phyloP scores from a whole-genome alignment of 2,329 filamentous ascomycete genomes.

The Calonectria montana region DNA sequence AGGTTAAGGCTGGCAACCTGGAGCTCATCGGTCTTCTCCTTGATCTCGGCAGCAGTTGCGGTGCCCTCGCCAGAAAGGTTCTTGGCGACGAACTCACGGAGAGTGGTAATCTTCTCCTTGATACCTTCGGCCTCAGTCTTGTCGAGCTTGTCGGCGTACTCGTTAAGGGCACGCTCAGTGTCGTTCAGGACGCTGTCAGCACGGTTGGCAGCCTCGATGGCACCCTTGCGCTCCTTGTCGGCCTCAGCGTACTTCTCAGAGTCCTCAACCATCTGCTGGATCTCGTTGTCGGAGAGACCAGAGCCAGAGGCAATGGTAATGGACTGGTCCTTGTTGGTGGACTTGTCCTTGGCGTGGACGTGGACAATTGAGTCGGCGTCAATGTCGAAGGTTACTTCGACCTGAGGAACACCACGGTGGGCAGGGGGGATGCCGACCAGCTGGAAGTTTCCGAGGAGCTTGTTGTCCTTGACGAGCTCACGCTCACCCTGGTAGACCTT shows the following conservation, averaged over 20 bases:
- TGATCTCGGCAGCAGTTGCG: constrained; percentile 90
- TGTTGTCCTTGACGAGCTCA: constrained; percentile 99
- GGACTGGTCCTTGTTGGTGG: constrained; percentile 98
- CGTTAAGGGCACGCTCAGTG: constrained; percentile 97
- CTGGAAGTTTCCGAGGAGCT: constrained; percentile 99
- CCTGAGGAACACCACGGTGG: constrained; percentile 94
- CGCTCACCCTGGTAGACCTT: constrained; percentile 99
- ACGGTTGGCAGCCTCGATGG: constrained; percentile 97
- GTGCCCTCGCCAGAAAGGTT: constrained; percentile 92
- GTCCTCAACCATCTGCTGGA: constrained; percentile 97
- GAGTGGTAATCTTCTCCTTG: constrained; percentile 88
- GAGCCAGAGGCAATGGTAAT: constrained; percentile 99
- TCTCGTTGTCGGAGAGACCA: constrained; percentile 93
- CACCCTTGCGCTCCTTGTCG: constrained; percentile 95
- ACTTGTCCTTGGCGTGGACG: constrained; percentile 99
- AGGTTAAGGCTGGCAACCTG: constrained; percentile 95
- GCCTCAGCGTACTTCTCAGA: constrained; percentile 95
- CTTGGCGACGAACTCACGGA: constrained; percentile 93
- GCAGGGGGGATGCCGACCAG: constrained; percentile 96
- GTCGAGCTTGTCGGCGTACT: constrained; percentile 95
- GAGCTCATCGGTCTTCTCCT: constrained; percentile 98
- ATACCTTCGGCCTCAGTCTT: constrained; percentile 95
- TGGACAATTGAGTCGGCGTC: constrained; percentile 98
- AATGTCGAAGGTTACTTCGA: constrained; percentile 99
- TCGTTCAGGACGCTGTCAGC: constrained; percentile 97